phyloP scores from a whole-genome alignment of 768 basidiomycete genomes.

The Pisolithus microcarpus region DNA sequence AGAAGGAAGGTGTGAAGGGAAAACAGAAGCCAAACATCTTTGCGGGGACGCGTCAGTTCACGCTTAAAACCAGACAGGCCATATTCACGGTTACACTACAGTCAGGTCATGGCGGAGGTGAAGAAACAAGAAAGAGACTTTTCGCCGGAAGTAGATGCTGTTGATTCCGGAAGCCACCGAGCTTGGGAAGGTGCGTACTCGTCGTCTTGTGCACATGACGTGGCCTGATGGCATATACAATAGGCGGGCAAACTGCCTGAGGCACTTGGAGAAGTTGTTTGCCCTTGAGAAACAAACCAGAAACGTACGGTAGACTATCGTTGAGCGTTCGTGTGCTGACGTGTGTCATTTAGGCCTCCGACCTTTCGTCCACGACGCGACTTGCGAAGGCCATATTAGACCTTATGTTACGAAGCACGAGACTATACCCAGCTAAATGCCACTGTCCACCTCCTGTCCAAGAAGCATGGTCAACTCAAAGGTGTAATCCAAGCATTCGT shows the following conservation, averaged over 20 bases:
- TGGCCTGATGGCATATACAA: constrained; percentile 9
- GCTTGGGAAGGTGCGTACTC: constrained; percentile 58
- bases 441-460: constrained; percentile 63
- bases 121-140: constrained; percentile 86
- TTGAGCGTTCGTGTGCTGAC: neutral
- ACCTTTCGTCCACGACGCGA: constrained; percentile 84
- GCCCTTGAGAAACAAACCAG: constrained; percentile 91
- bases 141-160: constrained; percentile 72
- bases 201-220: constrained; percentile 2
- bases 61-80: constrained; percentile 24
- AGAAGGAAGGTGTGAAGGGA: constrained; percentile 11
- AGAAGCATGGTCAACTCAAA: constrained; percentile 97
- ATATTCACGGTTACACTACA: constrained; percentile 34
- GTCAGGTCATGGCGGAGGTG: constrained; percentile 64
- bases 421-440: constrained; percentile 68
- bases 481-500: constrained; percentile 87
- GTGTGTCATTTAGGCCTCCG: constrained; percentile 64
- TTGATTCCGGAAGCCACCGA: constrained; percentile 62
- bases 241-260: constrained; percentile 80
- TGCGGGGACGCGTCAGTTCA: constrained; percentile 55
- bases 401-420: constrained; percentile 62
- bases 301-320: constrained; percentile 54
- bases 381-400: constrained; percentile 69
- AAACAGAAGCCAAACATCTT: constrained; percentile 41
- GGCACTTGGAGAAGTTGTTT: constrained; percentile 83